Evolutionary conservation across 75 land plant genomes (phyloP).

Genomic region (Ceratopteris richardii): DNA sequence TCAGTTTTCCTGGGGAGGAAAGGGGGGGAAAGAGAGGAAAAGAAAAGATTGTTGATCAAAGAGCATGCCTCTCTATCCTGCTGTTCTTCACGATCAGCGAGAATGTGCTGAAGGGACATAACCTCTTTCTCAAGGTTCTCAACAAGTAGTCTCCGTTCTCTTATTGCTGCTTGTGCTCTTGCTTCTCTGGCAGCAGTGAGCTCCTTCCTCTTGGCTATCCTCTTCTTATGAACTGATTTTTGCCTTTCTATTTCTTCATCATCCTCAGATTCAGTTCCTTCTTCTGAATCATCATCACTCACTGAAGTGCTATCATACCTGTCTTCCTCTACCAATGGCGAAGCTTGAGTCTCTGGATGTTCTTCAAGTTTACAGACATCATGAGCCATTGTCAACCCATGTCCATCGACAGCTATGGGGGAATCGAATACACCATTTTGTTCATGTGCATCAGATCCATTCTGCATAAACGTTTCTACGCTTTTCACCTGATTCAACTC

Average conservation of each 20-base stretch:
- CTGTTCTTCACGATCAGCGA: conserved; percentile 67
- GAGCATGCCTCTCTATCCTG: conserved; percentile 55
- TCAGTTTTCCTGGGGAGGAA: no score
- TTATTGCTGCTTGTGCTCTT: conserved; percentile 44
- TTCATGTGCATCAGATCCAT: no score
- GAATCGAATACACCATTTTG: no score
- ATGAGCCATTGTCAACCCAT: no score
- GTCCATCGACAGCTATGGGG: no score
- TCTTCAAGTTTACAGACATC: neutral
- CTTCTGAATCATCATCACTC: conserved; percentile 33
- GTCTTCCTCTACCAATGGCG: neutral
- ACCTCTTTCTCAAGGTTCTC: conserved; percentile 76
- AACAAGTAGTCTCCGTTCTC: conserved; percentile 52
- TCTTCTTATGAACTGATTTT: conserved; percentile 35
- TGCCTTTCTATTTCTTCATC: conserved; percentile 23
- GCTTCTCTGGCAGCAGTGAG: conserved; percentile 41
- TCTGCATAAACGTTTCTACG: no score
- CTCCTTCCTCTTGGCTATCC: conserved; percentile 28
- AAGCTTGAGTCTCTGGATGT: neutral
- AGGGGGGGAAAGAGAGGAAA: no score
- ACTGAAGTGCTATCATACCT: conserved; percentile 33
- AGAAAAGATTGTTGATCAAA: neutral
- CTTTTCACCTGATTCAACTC: no score
- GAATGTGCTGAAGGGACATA: conserved; percentile 54
- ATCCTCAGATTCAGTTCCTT: conserved; percentile 51